Base-by-base conservation (phyloP, 257 asterid genomes). In the Solanum chmielewskii region DNA sequence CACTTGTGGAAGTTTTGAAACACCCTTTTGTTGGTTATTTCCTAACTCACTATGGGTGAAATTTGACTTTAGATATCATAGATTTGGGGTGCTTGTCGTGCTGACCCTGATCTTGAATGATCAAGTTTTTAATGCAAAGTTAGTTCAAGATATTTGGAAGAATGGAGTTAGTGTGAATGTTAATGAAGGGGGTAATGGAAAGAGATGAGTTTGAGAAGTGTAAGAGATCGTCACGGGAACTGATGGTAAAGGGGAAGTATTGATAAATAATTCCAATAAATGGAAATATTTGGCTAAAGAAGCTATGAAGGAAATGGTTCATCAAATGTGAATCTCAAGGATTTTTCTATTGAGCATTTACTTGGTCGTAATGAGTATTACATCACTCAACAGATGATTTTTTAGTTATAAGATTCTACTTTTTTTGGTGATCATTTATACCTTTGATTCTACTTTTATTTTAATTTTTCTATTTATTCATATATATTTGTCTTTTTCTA, bases 31-130 rank as follows among this genome's bases (percentile, higher is more conserved):
- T 49, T 49, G 60, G 21, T 14, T 49, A 49, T 49, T 49, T 49
- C 60, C 21, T 49, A 15, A 49, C 60, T 49, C 90, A 88, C 42
- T 87, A 89, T 83, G 93, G 95, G 73, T 93, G 92, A 93, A 93
- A 93, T 84, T 93, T 93, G 62, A 56, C n/a, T 56, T 18, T 56
- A 10, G 11, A 56, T 4, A 56, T 23, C 11, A 56, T 56, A 56
- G 10, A 10, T 56, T 18, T 56, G n/a, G 60, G 62, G 62, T 56
- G n/a, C n/a, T 18, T 18, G n/a, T 56, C n/a, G 11, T 56, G n/a
- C n/a, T 56, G 62, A 18, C 2, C 18, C 62, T 0, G 11, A 56
- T 56, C n/a, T 56, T 18, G n/a, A 56, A 18, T 7, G 62, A 56
- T 56, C 62, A 6, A 56, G n/a, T 56, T 18, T 56, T 16, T 56